Conservation (phyloP, 495 filamentous ascomycete genomes). For the Penicillium riverlandense region DNA sequence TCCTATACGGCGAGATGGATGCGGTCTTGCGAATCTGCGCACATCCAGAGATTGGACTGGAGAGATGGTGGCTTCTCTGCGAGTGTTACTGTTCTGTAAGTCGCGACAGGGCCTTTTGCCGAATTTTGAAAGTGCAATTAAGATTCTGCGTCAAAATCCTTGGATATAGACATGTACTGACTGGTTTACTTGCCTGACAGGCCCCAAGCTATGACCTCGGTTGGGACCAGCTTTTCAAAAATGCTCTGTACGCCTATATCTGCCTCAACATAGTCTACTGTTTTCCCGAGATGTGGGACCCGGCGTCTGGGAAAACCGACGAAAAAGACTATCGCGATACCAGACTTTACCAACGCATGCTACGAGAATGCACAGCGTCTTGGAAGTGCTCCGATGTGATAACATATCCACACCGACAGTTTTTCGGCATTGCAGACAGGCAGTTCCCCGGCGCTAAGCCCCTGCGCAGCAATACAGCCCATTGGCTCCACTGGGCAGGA, state of each 20-base stretch:
- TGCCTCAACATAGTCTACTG: slow-evolving; percentile 10
- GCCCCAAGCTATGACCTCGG: background rate
- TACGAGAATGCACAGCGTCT: too few relatives aligned
- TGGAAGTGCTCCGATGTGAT: too few relatives aligned
- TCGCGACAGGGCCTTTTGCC: too few relatives aligned
- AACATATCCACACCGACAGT: too few relatives aligned
- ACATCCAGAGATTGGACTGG: slow-evolving; percentile 3
- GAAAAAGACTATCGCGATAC: slow-evolving; percentile 13
- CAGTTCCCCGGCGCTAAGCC: too few relatives aligned
- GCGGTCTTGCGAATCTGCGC: slow-evolving; percentile 9
- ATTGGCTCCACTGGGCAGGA: too few relatives aligned
- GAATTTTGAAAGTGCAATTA: too few relatives aligned
- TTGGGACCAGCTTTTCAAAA: slow-evolving; percentile 9
- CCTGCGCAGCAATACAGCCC: too few relatives aligned
- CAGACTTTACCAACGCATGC: slow-evolving; percentile 7
- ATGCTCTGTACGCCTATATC: slow-evolving; percentile 9
- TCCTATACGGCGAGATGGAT: slow-evolving; percentile 17
- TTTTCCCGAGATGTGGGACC: slow-evolving; percentile 13
- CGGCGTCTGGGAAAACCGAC: background rate
- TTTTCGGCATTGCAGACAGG: too few relatives aligned
- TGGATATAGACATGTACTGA: too few relatives aligned
- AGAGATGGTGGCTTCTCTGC: slow-evolving; percentile 1
- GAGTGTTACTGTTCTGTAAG: background rate
- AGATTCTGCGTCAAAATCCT: too few relatives aligned
- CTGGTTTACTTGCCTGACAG: too few relatives aligned